Base-by-base conservation (phyloP, 2,329 filamentous ascomycete genomes). In the Trichoderma brevicompactum region DNA sequence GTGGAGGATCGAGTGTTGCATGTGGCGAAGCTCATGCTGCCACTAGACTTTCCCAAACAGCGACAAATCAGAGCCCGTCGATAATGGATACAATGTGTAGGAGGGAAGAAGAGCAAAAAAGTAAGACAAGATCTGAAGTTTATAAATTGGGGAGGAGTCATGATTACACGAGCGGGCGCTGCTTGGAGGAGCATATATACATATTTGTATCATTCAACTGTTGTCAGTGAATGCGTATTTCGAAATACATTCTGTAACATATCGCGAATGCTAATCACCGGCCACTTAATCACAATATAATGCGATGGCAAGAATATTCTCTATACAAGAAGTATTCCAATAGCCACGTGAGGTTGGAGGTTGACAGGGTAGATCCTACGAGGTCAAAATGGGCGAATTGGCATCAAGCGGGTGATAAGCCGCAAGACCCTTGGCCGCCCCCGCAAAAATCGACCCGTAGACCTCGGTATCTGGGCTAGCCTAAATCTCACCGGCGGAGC, bases 21-120 rank as follows among this genome's bases (percentile, higher is more conserved):
- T 66, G 79, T 94, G 56, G 93, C 91, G 12, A 87, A 87, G 70
- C 79, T 98, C 72, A 86, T 84, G 71, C 77, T 97, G 68, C 95
- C 95, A 3, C 80, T 97, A 53, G 84, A 89, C 66, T 97, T 97
- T 75, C 95, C 94, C 1, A 93, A 90, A 79, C 77, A 79, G 70
- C 74, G 75, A 59, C 72, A 74, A 28, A 75, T 77, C 61, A 61
- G 58, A 17, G 67, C 64, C 34, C 83, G 7, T 56, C 71, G 65
- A 32, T 67, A 52, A 49, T 15, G 9, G 49, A 15, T 5, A n/a
- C 19, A 7, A 13, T 54, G 2, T 38, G 38, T 23, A 53, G 7
- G 17, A 23, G 4, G 40, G 54, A 34, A 53, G 28, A 53, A 43
- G 28, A 41, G 41, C 32, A 34, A 41, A 10, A 50, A 43, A 48